A percentile compares a stretch with the other conserved stretches of the same genome.
These are phyloP conservation scores for Ceratocystis colombiana DNA, from an alignment of 2,329 filamentous ascomycete genomes.

Conservation along the genomic window DNA sequence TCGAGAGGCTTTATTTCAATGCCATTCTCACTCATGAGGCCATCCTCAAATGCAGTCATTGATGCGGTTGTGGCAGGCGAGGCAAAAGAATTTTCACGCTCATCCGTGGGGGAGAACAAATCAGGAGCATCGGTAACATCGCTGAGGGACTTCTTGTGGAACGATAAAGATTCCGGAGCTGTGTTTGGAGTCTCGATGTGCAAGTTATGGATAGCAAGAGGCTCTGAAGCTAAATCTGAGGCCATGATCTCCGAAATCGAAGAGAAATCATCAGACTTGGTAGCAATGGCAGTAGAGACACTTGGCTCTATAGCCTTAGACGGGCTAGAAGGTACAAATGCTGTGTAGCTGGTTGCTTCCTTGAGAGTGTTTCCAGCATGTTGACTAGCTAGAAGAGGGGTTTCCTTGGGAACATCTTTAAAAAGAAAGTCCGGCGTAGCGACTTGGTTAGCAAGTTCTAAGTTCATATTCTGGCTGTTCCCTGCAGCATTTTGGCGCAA, in stretches of 20 bases:
- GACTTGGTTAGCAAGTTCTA: background rate
- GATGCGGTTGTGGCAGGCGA: slow-evolving; percentile 25
- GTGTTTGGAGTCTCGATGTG: slow-evolving; percentile 16
- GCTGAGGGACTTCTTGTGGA: slow-evolving; percentile 23
- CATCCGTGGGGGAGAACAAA: slow-evolving; percentile 22
- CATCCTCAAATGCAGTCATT: background rate
- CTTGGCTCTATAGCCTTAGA: background rate
- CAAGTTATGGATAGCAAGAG: slow-evolving; percentile 11
- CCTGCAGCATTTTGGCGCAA: background rate
- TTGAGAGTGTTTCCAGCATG: background rate
- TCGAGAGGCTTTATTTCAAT: slow-evolving; percentile 22
- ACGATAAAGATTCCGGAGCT: slow-evolving; percentile 10
- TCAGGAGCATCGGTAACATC: slow-evolving; percentile 18
- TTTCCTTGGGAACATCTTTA: slow-evolving; percentile 4
- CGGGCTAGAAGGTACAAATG: background rate
- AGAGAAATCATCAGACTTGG: slow-evolving; percentile 4
- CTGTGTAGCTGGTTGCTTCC: background rate
- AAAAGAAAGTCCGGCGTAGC: background rate
- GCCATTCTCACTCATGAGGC: background rate
- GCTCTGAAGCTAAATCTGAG: slow-evolving; percentile 7
- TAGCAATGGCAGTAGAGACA: background rate
- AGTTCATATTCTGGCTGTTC: background rate
- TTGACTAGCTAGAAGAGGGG: background rate
- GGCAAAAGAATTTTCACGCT: slow-evolving; percentile 24
- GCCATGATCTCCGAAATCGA: slow-evolving; percentile 17